phyloP scores from a whole-genome alignment of 495 filamentous ascomycete genomes.

The Hypoxylon crocopeplum region DNA sequence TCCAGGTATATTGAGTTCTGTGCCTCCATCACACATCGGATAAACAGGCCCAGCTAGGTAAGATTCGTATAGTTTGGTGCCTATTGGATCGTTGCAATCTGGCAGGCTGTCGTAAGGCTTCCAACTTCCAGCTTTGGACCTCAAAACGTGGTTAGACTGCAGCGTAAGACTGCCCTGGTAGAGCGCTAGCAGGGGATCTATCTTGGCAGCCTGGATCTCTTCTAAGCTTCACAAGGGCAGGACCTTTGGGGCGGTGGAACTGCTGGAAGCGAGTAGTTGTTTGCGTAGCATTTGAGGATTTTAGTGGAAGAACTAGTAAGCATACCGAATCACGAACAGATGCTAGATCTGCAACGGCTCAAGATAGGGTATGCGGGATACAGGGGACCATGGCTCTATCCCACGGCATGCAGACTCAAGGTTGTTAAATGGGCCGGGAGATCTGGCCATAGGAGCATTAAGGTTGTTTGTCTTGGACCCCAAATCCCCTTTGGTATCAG shows the following conservation, averaged over 20 bases:
- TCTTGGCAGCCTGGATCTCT: no score
- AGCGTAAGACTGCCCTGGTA: no score
- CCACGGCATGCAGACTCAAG: slow-evolving; percentile 10
- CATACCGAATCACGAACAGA: slow-evolving; percentile 12
- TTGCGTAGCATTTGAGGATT: slow-evolving; percentile 20
- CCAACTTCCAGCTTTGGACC: no score
- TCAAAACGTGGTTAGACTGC: no score
- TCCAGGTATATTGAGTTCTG: no score
- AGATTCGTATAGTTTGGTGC: no score
- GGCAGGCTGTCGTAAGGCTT: no score
- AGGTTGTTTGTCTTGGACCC: slow-evolving; percentile 14
- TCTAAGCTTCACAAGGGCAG: no score
- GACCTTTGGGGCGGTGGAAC: slow-evolving; percentile 2
- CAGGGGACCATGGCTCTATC: slow-evolving; percentile 6
- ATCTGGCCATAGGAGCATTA: slow-evolving; percentile 20
- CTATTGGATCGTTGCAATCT: no score
- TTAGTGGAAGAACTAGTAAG: slow-evolving; percentile 25
- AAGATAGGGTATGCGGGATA: slow-evolving; percentile 9
- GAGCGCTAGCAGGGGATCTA: no score
- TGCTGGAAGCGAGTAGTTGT: slow-evolving; percentile 7
- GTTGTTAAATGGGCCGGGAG: slow-evolving; percentile 17
- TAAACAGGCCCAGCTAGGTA: no score
- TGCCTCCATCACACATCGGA: no score
- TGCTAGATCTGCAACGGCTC: slow-evolving; percentile 1
- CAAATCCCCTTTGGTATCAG: slow-evolving; percentile 1